Evolutionary conservation across 1,139 yeast genomes (phyloP).

Genomic region (Blastobotrys raffinosifermentans): DNA sequence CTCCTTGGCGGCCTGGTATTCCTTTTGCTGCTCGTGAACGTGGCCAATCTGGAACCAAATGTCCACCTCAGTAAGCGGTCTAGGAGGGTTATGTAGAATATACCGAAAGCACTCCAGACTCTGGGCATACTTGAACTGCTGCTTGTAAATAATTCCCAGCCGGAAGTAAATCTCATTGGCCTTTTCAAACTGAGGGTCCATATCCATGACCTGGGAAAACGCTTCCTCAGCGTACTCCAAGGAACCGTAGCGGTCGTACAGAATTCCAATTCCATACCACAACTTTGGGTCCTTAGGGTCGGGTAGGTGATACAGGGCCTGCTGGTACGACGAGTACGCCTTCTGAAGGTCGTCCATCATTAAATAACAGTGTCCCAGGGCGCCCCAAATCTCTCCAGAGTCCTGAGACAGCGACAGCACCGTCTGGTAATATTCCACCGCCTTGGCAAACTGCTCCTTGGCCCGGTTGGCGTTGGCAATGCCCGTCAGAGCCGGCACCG

Average conservation of each 20-base stretch:
- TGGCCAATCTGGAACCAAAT: constrained; percentile 98
- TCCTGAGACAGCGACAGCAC: constrained; percentile 78
- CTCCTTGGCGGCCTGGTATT: constrained; percentile 85
- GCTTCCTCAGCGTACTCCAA: constrained; percentile 98
- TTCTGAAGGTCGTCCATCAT: constrained; percentile 95
- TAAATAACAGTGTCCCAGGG: constrained; percentile 91
- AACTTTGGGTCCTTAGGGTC: constrained; percentile 94
- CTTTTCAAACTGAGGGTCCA: constrained; percentile 94
- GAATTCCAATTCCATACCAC: constrained; percentile 97
- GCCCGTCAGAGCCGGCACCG: constrained; percentile 77
- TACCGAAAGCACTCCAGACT: constrained; percentile 93
- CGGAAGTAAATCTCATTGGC: constrained; percentile 95
- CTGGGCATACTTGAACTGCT: constrained; percentile 79
- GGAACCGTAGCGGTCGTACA: constrained; percentile 93
- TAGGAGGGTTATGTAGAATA: constrained; percentile 85
- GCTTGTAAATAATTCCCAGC: constrained; percentile 94
- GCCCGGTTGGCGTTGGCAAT: constrained; percentile 85
- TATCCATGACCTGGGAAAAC: constrained; percentile 87
- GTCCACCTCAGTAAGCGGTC: constrained; percentile 92
- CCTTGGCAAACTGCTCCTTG: constrained; percentile 84
- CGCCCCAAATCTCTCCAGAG: constrained; percentile 96
- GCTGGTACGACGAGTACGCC: constrained; percentile 94
- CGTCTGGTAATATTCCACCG: constrained; percentile 87
- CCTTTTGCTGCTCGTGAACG: constrained; percentile 89
- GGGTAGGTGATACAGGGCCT: constrained; percentile 83